Evolutionary conservation across 768 basidiomycete species (phyloP).

Genomic region (Exidia glandulosa): DNA sequence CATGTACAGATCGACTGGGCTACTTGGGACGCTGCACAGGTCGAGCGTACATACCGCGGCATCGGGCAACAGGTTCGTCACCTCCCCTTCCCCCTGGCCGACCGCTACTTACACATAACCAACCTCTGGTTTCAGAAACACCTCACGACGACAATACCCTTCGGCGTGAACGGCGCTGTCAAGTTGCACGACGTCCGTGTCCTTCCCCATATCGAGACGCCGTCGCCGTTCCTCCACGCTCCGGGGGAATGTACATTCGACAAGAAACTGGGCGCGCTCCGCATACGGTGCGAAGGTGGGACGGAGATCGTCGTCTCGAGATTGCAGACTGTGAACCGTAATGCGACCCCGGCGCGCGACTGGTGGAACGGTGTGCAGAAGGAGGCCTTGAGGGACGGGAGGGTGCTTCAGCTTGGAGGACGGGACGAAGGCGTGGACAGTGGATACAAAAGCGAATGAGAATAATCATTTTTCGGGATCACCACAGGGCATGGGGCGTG

Average conservation of each 20-base stretch:
- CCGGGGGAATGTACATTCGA: conserved; percentile 38
- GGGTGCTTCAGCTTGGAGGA: not conserved
- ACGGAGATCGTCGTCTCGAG: conserved; percentile 41
- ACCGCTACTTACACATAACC: conserved; percentile 2
- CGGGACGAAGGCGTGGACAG: not conserved
- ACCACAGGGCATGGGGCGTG: too few species aligned
- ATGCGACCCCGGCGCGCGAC: conserved; percentile 42
- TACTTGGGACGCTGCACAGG: conserved; percentile 41
- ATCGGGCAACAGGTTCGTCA: conserved; percentile 54
- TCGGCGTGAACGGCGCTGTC: not conserved
- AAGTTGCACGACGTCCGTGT: not conserved
- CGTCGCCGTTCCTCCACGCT: conserved; percentile 8
- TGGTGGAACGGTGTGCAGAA: conserved; percentile 69
- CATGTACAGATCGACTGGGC: conserved; percentile 48
- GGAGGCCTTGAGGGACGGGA: conserved; percentile 7
- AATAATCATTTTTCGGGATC: too few species aligned
- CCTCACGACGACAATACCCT: not conserved
- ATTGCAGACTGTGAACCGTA: conserved; percentile 53
- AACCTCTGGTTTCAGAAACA: conserved; percentile 5
- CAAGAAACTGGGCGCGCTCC: conserved; percentile 25
- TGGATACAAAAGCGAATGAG: too few species aligned
- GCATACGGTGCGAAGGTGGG: conserved; percentile 44
- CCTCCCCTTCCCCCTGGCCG: not conserved
- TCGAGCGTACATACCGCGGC: conserved; percentile 48
- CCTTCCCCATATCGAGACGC: not conserved